Evolutionary conservation across 441 rosid genomes (phyloP).

Genomic region (Euphorbia schlechtendalii): DNA sequence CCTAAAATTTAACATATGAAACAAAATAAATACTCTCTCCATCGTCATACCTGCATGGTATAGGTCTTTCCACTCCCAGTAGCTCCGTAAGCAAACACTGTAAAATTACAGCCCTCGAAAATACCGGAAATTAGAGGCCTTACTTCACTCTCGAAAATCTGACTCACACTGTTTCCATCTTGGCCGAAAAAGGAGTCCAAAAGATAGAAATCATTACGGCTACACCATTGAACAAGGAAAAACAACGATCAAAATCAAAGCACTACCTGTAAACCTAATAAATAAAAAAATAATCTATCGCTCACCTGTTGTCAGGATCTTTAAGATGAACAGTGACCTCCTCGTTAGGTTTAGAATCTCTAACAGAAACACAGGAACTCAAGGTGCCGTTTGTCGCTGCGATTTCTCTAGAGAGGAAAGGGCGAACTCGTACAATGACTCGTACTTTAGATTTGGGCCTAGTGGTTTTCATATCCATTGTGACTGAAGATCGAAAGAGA

Average conservation of each 20-base stretch:
- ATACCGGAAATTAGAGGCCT: conserved; percentile 52
- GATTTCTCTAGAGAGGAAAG: conserved; percentile 55
- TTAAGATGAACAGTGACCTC: conserved; percentile 63
- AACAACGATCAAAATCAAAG: conserved; percentile 9
- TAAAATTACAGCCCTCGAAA: conserved; percentile 64
- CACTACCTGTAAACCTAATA: background rate
- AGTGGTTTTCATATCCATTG: conserved; percentile 26
- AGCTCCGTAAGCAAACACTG: conserved; percentile 89
- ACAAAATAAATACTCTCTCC: background rate
- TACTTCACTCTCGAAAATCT: conserved; percentile 67
- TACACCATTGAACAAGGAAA: conserved; percentile 15
- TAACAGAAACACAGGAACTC: conserved; percentile 44
- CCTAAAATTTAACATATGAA: background rate
- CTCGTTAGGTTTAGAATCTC: conserved; percentile 20
- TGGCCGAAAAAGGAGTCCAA: conserved; percentile 78
- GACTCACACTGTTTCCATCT: conserved; percentile 51
- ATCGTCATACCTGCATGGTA: conserved; percentile 68
- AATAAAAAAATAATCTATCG: background rate
- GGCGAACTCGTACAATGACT: conserved; percentile 65
- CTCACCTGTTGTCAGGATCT: conserved; percentile 68
- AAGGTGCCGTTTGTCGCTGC: conserved; percentile 23
- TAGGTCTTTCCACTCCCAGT: conserved; percentile 97
- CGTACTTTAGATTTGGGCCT: conserved; percentile 35
- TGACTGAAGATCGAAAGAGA: background rate
- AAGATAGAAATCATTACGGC: conserved; percentile 71